These are phyloP conservation scores for Boletellus emodensis DNA, from an alignment of 768 basidiomycete genomes.

Conservation along the genomic window DNA sequence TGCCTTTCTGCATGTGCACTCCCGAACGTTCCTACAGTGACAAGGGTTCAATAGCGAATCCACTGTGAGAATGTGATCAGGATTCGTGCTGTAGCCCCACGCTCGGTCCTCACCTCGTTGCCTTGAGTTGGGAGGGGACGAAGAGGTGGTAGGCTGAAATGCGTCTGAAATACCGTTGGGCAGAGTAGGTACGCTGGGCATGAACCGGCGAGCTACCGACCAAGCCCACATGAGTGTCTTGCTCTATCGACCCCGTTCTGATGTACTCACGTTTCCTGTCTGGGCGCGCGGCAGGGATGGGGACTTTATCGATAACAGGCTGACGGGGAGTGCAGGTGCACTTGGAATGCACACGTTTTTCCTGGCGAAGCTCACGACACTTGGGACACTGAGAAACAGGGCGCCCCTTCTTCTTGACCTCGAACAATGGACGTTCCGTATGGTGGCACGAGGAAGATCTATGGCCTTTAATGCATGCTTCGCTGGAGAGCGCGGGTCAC, in stretches of 20 bases:
- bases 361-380: conserved; percentile 79
- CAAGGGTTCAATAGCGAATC: conserved; percentile 63
- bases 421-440: conserved; percentile 83
- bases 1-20: conserved; percentile 45
- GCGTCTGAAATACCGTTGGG: conserved; percentile 72
- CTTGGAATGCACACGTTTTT: conserved; percentile 76
- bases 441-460: conserved; percentile 87
- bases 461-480: conserved; percentile 93
- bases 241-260: background rate
- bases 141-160: conserved; percentile 25
- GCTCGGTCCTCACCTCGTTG: conserved; percentile 42
- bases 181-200: conserved; percentile 66
- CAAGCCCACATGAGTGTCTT: conserved; percentile 15
- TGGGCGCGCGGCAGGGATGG: conserved; percentile 31
- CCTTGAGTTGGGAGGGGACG: conserved; percentile 39
- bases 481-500: conserved; percentile 42
- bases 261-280: conserved; percentile 32
- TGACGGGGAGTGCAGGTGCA: conserved; percentile 60
- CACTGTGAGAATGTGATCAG: conserved; percentile 31
- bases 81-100: background rate
- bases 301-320: conserved; percentile 25
- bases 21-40: conserved; percentile 51
- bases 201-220: conserved; percentile 58
- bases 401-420: conserved; percentile 90
- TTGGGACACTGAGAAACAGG: conserved; percentile 87